phyloP scores from a whole-genome alignment of 345 rosid species.

The Raphanus raphanistrum region DNA sequence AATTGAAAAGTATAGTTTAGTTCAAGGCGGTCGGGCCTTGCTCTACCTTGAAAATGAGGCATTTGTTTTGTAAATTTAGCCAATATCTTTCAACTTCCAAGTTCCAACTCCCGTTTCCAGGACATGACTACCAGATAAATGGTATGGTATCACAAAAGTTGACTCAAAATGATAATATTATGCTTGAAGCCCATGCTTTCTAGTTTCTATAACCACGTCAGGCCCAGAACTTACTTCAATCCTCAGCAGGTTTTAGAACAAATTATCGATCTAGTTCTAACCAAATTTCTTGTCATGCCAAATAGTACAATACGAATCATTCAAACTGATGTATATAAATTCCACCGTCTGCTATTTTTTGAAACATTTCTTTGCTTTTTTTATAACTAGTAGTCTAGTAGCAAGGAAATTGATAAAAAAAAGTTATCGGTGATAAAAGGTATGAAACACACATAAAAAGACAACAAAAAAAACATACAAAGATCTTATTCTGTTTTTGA shows the following conservation, averaged over 20 bases:
- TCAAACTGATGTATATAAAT: too few species aligned
- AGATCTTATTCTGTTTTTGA: neutral
- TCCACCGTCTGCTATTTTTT: neutral
- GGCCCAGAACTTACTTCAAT: neutral
- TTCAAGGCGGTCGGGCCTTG: neutral
- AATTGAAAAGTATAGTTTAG: neutral
- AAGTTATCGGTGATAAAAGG: too few species aligned
- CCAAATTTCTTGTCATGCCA: neutral
- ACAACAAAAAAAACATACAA: too few species aligned
- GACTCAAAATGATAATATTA: too few species aligned
- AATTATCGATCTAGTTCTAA: neutral
- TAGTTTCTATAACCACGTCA: neutral
- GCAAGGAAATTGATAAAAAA: too few species aligned
- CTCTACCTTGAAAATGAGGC: neutral
- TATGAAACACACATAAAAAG: too few species aligned
- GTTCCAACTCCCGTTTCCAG: neutral
- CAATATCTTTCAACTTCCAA: neutral
- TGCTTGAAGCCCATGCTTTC: neutral
- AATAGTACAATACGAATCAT: neutral
- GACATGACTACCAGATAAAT: neutral
- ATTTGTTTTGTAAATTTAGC: neutral
- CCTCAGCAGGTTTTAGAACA: neutral
- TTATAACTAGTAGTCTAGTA: too few species aligned
- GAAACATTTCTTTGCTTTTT: too few species aligned
- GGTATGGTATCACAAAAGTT: neutral